phyloP scores from a whole-genome alignment of 345 rosid species.

The Salix purpurea region DNA sequence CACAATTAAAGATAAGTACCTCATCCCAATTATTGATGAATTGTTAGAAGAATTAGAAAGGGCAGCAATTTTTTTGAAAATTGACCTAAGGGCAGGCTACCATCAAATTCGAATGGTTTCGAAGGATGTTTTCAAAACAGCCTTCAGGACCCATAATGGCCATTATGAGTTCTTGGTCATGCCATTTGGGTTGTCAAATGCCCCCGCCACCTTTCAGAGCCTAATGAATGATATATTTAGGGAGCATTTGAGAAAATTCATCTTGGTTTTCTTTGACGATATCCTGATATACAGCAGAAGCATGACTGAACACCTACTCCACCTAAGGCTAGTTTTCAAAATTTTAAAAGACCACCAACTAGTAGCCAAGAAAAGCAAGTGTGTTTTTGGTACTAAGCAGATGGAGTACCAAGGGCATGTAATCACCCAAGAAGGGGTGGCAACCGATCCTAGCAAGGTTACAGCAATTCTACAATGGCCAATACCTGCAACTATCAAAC shows the following conservation, averaged over 20 bases:
- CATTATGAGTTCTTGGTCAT: not conserved
- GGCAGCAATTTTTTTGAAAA: not conserved
- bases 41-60: not conserved
- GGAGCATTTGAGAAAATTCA: not conserved
- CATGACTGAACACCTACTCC: not conserved
- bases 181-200: not conserved
- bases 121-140: not conserved
- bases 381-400: rapidly evolving
- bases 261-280: not conserved
- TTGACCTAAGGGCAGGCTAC: not conserved
- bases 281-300: not conserved
- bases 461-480: not conserved
- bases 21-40: not conserved
- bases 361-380: not conserved
- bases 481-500: not conserved
- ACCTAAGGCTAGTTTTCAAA: not conserved
- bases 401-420: not conserved
- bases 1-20: not conserved
- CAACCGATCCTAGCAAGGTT: not conserved
- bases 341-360: not conserved
- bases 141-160: not conserved
- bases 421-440: not conserved
- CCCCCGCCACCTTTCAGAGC: not conserved
- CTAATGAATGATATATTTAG: not conserved
- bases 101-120: not conserved